A percentile compares a stretch with the other conserved stretches of the same genome.
These are phyloP conservation scores for Ustilago tritici DNA, from an alignment of 1,284 basidiomycete genomes.

Conservation along the genomic window DNA sequence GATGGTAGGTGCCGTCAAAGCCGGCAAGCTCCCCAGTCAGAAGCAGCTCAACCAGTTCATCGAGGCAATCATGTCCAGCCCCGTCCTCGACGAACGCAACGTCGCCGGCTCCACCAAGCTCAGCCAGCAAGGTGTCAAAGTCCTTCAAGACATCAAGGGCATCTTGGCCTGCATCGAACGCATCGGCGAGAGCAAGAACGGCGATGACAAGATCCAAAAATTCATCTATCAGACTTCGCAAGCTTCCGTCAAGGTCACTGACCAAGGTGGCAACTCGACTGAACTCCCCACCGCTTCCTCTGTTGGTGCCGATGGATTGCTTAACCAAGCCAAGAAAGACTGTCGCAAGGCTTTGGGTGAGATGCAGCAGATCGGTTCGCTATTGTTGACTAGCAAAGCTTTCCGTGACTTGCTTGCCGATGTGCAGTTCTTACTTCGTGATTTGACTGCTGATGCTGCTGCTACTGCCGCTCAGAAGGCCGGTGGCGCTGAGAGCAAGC, in stretches of 20 bases:
- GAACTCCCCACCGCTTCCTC: slow-evolving; percentile 33
- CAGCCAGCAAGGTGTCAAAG: slow-evolving; percentile 51
- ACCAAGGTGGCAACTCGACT: slow-evolving; percentile 33
- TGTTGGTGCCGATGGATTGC: slow-evolving; percentile 64
- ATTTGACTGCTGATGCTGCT: slow-evolving; percentile 71
- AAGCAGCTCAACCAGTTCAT: slow-evolving; percentile 51
- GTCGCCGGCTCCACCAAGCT: slow-evolving; percentile 48
- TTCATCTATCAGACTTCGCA: slow-evolving; percentile 68
- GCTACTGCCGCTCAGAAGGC: slow-evolving; percentile 60
- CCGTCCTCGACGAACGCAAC: slow-evolving; percentile 52
- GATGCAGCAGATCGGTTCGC: slow-evolving; percentile 70
- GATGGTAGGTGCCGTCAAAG: slow-evolving; percentile 52
- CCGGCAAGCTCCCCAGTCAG: slow-evolving; percentile 55
- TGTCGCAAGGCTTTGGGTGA: slow-evolving; percentile 69
- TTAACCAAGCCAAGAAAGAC: slow-evolving; percentile 68
- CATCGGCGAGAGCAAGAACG: slow-evolving; percentile 59
- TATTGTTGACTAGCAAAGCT: slow-evolving; percentile 71
- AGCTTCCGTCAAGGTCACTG: slow-evolving; percentile 61
- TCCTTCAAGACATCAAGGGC: slow-evolving; percentile 54
- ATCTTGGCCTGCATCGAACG: slow-evolving; percentile 55
- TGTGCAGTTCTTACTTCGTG: slow-evolving; percentile 70
- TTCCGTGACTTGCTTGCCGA: slow-evolving; percentile 71
- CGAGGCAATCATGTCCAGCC: slow-evolving; percentile 49
- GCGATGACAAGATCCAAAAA: slow-evolving; percentile 71
- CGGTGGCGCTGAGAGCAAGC: slow-evolving; percentile 61